Evolutionary conservation across 2,329 filamentous ascomycete species (phyloP).

Genomic region (Pseudophaeomoniella oleicola): DNA sequence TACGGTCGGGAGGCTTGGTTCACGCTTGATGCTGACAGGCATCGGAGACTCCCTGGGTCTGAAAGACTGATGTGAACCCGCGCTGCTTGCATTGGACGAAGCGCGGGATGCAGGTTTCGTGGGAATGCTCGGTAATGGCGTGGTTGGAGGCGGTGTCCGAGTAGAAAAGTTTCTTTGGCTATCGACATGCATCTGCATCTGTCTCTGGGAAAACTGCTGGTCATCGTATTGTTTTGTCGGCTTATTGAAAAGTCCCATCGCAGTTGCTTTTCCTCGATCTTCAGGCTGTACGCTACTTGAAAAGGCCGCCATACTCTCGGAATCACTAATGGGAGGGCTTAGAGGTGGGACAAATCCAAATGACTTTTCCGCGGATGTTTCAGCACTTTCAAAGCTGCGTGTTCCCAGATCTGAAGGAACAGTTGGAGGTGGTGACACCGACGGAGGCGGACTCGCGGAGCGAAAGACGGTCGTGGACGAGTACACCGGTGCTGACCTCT

Average conservation of each 20-base stretch:
- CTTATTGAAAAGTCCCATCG: conserved; percentile 57
- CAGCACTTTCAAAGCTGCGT: conserved; percentile 17
- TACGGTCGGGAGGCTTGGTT: background rate
- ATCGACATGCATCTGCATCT: conserved; percentile 56
- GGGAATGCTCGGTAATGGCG: background rate
- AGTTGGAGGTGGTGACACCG: conserved; percentile 21
- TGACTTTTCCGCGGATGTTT: conserved; percentile 15
- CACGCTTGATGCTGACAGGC: background rate
- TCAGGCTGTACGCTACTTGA: conserved; percentile 52
- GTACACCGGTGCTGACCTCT: conserved; percentile 19
- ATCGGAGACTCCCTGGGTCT: background rate
- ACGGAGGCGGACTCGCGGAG: conserved; percentile 27
- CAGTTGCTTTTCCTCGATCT: conserved; percentile 70
- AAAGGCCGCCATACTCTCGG: conserved; percentile 50
- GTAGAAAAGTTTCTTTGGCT: conserved; percentile 8
- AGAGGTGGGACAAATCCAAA: conserved; percentile 38
- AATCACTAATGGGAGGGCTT: conserved; percentile 58
- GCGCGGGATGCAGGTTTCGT: background rate
- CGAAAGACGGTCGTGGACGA: conserved; percentile 14
- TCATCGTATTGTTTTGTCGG: conserved; percentile 69
- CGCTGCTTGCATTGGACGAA: conserved; percentile 1
- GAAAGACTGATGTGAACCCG: background rate
- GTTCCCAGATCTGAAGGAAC: conserved; percentile 22
- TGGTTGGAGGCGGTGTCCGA: background rate
- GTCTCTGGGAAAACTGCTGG: conserved; percentile 66